Evolutionary conservation across 306 rosid genomes (phyloP).

Genomic region (Rosa lucieae): DNA sequence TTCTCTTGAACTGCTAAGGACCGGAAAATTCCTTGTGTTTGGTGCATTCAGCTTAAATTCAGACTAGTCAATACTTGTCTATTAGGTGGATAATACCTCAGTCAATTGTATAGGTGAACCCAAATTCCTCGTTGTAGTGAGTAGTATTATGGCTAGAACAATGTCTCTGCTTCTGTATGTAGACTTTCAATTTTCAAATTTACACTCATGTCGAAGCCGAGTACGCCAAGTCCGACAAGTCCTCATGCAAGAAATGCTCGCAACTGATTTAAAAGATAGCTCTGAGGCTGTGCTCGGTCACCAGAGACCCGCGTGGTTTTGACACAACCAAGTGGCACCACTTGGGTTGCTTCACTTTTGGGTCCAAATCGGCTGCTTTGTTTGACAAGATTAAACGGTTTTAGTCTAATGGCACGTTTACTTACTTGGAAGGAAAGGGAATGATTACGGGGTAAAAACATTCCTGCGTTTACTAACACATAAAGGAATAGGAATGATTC

Average conservation of each 20-base stretch:
- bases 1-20: not conserved
- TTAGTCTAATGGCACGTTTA: no score
- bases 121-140: not conserved
- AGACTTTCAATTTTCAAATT: not conserved
- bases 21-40: not conserved
- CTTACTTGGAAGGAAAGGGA: no score
- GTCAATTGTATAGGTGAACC: not conserved
- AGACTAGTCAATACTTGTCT: not conserved
- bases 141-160: not conserved
- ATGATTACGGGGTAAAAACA: no score
- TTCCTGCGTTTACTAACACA: no score
- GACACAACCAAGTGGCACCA: conserved; percentile 63
- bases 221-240: conserved; percentile 64
- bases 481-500: no score
- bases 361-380: conserved; percentile 24
- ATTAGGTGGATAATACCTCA: not conserved
- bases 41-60: not conserved
- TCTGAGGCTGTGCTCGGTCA: conserved; percentile 54
- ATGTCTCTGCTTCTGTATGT: not conserved
- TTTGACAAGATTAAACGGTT: conserved; percentile 50
- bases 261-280: conserved; percentile 32
- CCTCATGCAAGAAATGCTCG: conserved; percentile 63
- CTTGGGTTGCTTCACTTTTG: conserved; percentile 50
- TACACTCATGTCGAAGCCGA: conserved; percentile 30
- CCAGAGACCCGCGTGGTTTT: conserved; percentile 41